These are phyloP conservation scores for Pseudomonodictys pantanalensis DNA, from an alignment of 495 filamentous ascomycete genomes.

Conservation along the genomic window DNA sequence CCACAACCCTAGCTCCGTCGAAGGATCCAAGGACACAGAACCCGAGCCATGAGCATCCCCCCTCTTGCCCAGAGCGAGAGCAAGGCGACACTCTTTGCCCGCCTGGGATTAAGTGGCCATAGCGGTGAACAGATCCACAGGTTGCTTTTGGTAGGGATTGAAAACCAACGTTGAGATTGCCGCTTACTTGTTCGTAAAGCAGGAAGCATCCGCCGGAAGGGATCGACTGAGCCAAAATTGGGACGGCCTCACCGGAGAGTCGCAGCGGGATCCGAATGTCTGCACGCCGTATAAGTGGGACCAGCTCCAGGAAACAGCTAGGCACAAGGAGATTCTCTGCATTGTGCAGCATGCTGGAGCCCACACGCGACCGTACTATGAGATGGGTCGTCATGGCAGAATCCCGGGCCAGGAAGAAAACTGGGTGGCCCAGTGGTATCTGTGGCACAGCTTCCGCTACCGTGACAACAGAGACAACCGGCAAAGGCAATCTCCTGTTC, in stretches of 20 bases:
- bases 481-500: neutral
- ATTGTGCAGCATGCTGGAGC: conserved; percentile 28
- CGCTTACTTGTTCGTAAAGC: conserved; percentile 23
- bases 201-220: conserved; percentile 37
- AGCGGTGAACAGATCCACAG: conserved; percentile 18
- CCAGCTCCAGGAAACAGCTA: conserved; percentile 40
- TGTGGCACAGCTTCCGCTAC: conserved; percentile 46
- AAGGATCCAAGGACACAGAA: neutral
- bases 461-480: conserved; percentile 38
- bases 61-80: conserved; percentile 15
- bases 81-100: conserved; percentile 35
- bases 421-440: conserved; percentile 42
- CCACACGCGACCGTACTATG: conserved; percentile 33
- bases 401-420: conserved; percentile 39
- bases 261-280: conserved; percentile 15
- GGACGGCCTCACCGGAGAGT: conserved; percentile 27
- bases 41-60: conserved; percentile 10
- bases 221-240: conserved; percentile 33
- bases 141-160: conserved; percentile 37
- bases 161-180: neutral
- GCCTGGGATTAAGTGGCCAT: conserved; percentile 33
- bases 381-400: conserved; percentile 34
- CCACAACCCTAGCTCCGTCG: too few species aligned
- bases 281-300: conserved; percentile 36
- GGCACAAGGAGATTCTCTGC: conserved; percentile 36